Percentiles rank a stretch among this genome's conserved stretches.
phyloP scores from a whole-genome alignment of 1,139 yeast genomes.

The Blastobotrys apis region DNA sequence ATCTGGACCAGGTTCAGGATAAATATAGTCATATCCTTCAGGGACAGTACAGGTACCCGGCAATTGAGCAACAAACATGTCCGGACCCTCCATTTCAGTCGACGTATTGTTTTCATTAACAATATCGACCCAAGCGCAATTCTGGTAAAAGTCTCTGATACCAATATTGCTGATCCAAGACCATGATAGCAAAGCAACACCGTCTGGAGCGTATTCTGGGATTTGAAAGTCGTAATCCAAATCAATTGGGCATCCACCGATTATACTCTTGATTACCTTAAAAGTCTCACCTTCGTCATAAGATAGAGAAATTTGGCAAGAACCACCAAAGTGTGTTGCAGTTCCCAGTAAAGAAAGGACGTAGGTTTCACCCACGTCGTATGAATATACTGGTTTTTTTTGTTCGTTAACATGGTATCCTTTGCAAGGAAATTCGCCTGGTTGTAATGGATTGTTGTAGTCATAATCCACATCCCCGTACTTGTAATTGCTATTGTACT shows the following conservation, averaged over 20 bases:
- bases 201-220: constrained; percentile 27
- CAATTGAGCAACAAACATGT: constrained; percentile 25
- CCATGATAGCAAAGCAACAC: constrained; percentile 29
- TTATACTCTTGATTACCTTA: constrained; percentile 28
- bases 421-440: constrained; percentile 28
- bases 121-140: constrained; percentile 31
- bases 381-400: constrained; percentile 22
- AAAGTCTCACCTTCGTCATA: constrained; percentile 28
- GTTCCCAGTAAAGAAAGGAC: constrained; percentile 23
- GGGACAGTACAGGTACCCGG: constrained; percentile 24
- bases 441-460: constrained; percentile 22
- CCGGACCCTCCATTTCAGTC: constrained; percentile 20
- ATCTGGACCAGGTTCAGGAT: constrained; percentile 26
- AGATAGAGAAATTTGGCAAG: constrained; percentile 30
- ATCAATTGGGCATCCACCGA: constrained; percentile 30
- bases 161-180: constrained; percentile 29
- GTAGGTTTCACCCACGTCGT: constrained; percentile 24
- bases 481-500: constrained; percentile 20
- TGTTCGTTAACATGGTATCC: constrained; percentile 26
- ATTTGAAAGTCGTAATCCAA: constrained; percentile 24
- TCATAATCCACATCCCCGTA: constrained; percentile 21
- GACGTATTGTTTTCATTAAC: constrained; percentile 12
- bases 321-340: constrained; percentile 29
- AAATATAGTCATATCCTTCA: constrained; percentile 27
- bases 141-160: constrained; percentile 29